Conservation (phyloP, 495 filamentous ascomycete species). For the Glonium stellatum region DNA sequence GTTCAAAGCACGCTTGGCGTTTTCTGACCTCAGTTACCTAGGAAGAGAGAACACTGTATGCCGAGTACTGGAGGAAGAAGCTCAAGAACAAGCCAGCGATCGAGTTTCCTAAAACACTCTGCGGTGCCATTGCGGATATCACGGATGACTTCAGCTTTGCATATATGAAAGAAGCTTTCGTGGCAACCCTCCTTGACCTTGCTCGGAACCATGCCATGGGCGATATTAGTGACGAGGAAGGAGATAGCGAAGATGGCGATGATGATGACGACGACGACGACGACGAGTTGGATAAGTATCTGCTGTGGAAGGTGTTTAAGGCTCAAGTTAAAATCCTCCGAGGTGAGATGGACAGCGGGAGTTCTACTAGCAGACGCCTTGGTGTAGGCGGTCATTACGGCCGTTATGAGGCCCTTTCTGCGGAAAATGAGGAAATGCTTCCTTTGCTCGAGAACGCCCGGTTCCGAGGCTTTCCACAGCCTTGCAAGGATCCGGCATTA, state of each 20-base stretch:
- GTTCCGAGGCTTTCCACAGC: conserved; percentile 12
- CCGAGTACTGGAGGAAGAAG: conserved; percentile 41
- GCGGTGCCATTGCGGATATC: conserved; percentile 48
- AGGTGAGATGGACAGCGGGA: conserved; percentile 45
- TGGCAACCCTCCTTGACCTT: conserved; percentile 51
- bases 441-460: conserved; percentile 18
- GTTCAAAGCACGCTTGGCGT: background rate
- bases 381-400: conserved; percentile 2
- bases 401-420: conserved; percentile 11
- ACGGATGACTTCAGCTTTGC: conserved; percentile 59
- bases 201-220: conserved; percentile 16
- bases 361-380: background rate
- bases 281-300: conserved; percentile 40
- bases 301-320: conserved; percentile 51
- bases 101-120: conserved; percentile 50
- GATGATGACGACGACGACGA: conserved; percentile 30
- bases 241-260: conserved; percentile 9
- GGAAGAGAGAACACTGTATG: conserved; percentile 49
- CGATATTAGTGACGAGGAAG: conserved; percentile 27
- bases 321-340: conserved; percentile 49
- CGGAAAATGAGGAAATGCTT: conserved; percentile 18
- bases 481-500: conserved; percentile 10
- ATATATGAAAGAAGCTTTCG: conserved; percentile 59
- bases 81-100: conserved; percentile 47
- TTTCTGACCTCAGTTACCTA: background rate